Base-by-base conservation (phyloP, 148 eudicot genomes). In the Rhododendron molle region DNA sequence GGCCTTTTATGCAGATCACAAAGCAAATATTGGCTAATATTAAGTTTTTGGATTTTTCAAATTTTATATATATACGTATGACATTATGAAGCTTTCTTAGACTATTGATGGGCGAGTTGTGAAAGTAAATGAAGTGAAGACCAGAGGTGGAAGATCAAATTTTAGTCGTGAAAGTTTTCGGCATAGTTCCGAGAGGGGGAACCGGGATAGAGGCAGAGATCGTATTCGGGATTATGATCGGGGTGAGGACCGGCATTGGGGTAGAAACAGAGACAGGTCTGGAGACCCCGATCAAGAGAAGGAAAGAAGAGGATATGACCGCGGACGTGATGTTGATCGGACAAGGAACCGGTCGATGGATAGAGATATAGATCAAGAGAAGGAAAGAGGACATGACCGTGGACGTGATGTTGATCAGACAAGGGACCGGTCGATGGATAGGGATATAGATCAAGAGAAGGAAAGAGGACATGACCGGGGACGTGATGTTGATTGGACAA, bases 21-120 rank as follows among this genome's bases (percentile, higher is more conserved):
- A 9, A 76, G 50, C 7, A 16, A 34, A 38, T 76, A 3, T 76
- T 76, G 79, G 49, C 18, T 38, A 7, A 14, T 32, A 73, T 21
- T 43, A 9, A 76, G 13, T 76, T 21, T 36, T 5, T 69, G 13
- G 36, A 1, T 21, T 47, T 81, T 60, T 12, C 9, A 12, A 36
- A 16, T 74, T 49, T 34, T 40, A 36, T 74, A 5, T 74, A 1
- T 76, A 76, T 32, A 81, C 60, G 5, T 30, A 78, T 89, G 77
- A 86, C 83, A 46, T 78, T 36, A 14, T 82, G 50, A 76, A 80
- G 10, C 52, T 89, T 67, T 85, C 13, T 76, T 85, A 96, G 99
- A 91, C 90, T 74, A 94, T 96, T 89, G 93, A 91, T 84, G 96
- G 99, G 23, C 92, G 98, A 82, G 90, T 89, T 81, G 99, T 96